A percentile compares a stretch with the other conserved stretches of the same genome.
Conservation (phyloP, 306 rosid genomes). For the Vicia villosa region DNA sequence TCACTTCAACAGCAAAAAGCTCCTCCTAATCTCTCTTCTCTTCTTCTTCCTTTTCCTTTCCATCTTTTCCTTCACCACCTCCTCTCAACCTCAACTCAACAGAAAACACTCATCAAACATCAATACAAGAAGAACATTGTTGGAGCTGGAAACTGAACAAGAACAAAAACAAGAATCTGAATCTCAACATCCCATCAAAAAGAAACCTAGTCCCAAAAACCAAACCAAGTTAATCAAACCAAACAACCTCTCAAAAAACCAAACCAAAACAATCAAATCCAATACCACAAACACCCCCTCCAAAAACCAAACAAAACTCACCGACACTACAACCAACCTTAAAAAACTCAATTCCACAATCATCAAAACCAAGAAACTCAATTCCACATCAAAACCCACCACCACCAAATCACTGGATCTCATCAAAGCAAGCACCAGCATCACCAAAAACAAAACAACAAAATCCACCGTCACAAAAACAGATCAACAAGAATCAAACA, state of each 20-base stretch:
- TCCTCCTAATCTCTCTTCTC: constrained; percentile 46
- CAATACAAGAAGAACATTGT: constrained; percentile 42
- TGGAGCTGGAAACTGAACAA: constrained; percentile 22
- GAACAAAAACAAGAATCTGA: constrained; percentile 2
- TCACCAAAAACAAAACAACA: constrained; percentile 65
- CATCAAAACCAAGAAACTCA: constrained; percentile 56
- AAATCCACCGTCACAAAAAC: constrained; percentile 45
- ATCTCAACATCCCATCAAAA: constrained; percentile 38
- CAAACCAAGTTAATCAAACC: constrained; percentile 50
- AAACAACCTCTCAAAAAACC: constrained; percentile 48
- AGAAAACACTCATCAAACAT: constrained; percentile 7
- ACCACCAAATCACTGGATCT: constrained; percentile 55
- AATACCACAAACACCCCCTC: constrained; percentile 26
- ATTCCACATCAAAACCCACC: constrained; percentile 59
- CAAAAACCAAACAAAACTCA: constrained; percentile 65
- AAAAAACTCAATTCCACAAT: constrained; percentile 69
- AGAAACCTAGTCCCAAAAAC: constrained; percentile 58
- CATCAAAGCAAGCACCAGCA: constrained; percentile 33
- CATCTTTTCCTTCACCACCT: constrained; percentile 35
- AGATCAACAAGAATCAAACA: constrained; percentile 26
- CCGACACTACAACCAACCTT: constrained; percentile 35
- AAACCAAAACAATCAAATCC: constrained; percentile 59
- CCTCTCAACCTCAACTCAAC: constrained; percentile 43
- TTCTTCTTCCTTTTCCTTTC: constrained; percentile 34
- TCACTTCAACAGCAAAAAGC: constrained; percentile 43